Conservation (phyloP, 148 eudicot species). For the Vaccinium myrtillus region DNA sequence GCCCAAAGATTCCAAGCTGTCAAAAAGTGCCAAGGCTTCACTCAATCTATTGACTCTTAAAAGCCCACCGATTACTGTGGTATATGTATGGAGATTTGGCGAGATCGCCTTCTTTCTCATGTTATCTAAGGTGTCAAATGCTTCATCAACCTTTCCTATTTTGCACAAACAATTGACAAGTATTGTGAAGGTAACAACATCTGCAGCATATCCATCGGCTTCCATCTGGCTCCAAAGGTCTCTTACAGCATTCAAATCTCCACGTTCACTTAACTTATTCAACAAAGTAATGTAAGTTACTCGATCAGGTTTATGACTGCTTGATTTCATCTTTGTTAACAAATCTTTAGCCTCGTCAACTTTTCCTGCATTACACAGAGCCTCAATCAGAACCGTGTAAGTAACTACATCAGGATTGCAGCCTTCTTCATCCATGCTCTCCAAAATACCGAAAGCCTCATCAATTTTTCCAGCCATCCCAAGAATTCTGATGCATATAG, state of each 20-base stretch:
- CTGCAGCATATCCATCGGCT: conserved; percentile 73
- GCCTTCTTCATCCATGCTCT: conserved; percentile 34
- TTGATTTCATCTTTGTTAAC: conserved; percentile 77
- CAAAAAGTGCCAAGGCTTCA: conserved; percentile 63
- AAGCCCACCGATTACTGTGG: conserved; percentile 74
- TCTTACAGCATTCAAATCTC: conserved; percentile 65
- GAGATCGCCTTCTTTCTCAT: conserved; percentile 59
- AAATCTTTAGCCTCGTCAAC: conserved; percentile 50
- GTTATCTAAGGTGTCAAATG: conserved; percentile 52
- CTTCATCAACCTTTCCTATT: conserved; percentile 56
- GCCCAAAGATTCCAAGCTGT: conserved; percentile 41
- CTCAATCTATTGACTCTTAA: conserved; percentile 58
- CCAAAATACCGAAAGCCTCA: conserved; percentile 33
- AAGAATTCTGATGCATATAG: conserved; percentile 45
- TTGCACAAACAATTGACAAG: conserved; percentile 74
- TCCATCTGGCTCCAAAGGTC: conserved; percentile 74
- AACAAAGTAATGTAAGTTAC: conserved; percentile 86
- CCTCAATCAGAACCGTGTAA: conserved; percentile 70
- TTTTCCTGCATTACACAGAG: conserved; percentile 67
- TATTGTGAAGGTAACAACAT: conserved; percentile 82
- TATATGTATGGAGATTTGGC: conserved; percentile 91
- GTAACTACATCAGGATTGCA: conserved; percentile 82
- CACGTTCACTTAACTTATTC: conserved; percentile 72
- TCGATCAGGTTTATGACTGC: conserved; percentile 79
- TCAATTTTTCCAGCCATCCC: conserved; percentile 44